phyloP scores from a whole-genome alignment of 2,329 filamentous ascomycete genomes.

The Blastomyces gilchristii region DNA sequence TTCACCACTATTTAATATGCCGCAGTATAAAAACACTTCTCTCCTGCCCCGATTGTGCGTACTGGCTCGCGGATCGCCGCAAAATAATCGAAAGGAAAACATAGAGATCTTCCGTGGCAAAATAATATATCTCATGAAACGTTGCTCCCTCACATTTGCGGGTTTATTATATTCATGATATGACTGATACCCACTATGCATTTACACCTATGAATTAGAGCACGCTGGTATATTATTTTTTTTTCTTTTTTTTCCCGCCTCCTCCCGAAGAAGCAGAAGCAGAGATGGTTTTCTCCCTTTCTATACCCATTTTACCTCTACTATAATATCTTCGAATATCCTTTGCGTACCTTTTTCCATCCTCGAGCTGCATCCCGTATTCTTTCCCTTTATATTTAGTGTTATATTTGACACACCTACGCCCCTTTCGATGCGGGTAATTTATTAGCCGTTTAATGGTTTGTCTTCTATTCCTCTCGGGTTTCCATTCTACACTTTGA shows the following conservation, averaged over 20 bases:
- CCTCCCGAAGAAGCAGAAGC: not conserved
- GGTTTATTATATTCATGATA: not conserved
- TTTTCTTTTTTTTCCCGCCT: not conserved
- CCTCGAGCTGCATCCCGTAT: not conserved
- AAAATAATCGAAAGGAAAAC: not conserved
- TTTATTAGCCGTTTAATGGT: not conserved
- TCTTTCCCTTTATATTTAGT: not conserved
- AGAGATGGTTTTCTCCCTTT: not conserved
- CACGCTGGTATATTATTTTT: not conserved
- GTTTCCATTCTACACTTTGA: not conserved
- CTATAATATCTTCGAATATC: not conserved
- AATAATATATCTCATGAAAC: slow-evolving; percentile 1
- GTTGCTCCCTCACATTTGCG: not conserved
- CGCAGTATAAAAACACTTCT: not conserved
- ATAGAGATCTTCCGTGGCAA: not conserved
- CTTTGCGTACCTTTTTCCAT: not conserved
- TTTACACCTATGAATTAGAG: not conserved
- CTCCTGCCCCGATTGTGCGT: not conserved
- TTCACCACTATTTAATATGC: not conserved
- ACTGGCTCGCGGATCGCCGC: not conserved
- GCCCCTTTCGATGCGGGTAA: not conserved
- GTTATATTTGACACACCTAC: not conserved
- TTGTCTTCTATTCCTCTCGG: not conserved
- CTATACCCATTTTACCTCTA: not conserved
- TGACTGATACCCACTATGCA: slow-evolving; percentile 2